Evolutionary conservation across 2,329 filamentous ascomycete species (phyloP), one percentile per base, ranked within the genome.

Genomic region (Rosellinia necatrix): DNA sequence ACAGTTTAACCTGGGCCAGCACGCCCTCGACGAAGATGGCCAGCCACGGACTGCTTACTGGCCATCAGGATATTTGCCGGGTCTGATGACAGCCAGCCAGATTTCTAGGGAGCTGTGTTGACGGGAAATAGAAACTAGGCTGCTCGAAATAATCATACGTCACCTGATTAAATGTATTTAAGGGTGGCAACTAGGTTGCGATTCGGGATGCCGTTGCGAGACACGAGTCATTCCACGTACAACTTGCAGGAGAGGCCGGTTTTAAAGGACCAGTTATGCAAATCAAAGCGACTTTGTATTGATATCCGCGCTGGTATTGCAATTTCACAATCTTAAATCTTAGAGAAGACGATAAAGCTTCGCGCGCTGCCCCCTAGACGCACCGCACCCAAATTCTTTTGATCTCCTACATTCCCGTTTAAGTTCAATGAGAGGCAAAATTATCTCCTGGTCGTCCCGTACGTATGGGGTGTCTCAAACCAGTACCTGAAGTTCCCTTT

Each of bases 371-470:
- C 38, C n/a, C 38, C 40, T 49, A 17, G 55, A 59, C 54, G 53
- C 49, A 56, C 25, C 42, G 49, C 59, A 38, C 29, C 53, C 56
- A 59, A 59, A 47, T 41, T 49, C n/a, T 27, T n/a, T 50, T 34
- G 42, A 22, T 54, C 59, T 51, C 49, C 46, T 57, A 53, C 43
- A 56, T 53, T 54, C 50, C 56, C 53, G 40, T 19, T n/a, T 49
- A 54, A 49, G 34, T 56, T 53, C 37, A 59, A 56, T 50, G 30
- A 47, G 44, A 34, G 57, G 59, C 56, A 54, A 61, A 58, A 61
- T 34, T 42, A 17, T 54, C 56, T 57, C 53, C 59, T 49, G 19
- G 15, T 49, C 35, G 30, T 22, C 30, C 22, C 48, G 17, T 42
- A 15, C n/a, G 44, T 42, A 44, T 52, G 12, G 35, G 13, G 5